Evolutionary conservation across 192 early-diverging fungal species (phyloP), one percentile per base, ranked within the genome.

Genomic region (Spinellus fusiger): DNA sequence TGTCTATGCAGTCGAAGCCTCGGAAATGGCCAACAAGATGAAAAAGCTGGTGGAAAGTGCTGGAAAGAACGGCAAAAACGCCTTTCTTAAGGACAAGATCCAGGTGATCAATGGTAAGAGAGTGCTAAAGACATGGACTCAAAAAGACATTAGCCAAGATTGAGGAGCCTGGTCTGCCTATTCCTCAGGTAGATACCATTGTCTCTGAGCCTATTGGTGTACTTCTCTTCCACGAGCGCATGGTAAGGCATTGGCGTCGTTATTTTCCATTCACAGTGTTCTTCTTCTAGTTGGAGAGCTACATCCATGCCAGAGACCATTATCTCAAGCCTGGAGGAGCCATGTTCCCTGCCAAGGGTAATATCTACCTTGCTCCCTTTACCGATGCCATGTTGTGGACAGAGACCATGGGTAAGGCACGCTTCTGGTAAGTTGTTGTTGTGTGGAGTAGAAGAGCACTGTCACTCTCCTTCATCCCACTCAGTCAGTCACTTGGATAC

Each of bases 161-260:
- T 56, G 96, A 99, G 70, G 88, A 93, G 26, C 72, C 87, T 7
- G 59, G 71, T 59, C 59, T 89, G 18, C 67, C 75, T 12, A 75
- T 90, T 8, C 91, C 91, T 4, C 66, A 85, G 68, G 94, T 99
- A 0, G 96, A 99, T 53, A 94, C 91, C 4, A 90, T 99, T 37
- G 87, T 99, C 56, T 93, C 91, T 40, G 96, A 99, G 70, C 96
- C 96, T 12, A 97, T 99, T 66, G 94, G 94, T 40, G 96, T 99
- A 22, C 75, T 99, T 31, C 81, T 99, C 56, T 87, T 99, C 50
- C 96, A 99, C 59, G 96, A 98, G 71, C 84, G 96, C 32, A 98
- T 98, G 96, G 79, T 89, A 61, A 60, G 80, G 25, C 15, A 28
- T 61, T 4, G 15, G 56, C 15, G 22, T 7, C 50, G 7, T 18